These are phyloP conservation scores for Raffaelea ambrosiae DNA, from an alignment of 2,329 filamentous ascomycete genomes.

Conservation along the genomic window DNA sequence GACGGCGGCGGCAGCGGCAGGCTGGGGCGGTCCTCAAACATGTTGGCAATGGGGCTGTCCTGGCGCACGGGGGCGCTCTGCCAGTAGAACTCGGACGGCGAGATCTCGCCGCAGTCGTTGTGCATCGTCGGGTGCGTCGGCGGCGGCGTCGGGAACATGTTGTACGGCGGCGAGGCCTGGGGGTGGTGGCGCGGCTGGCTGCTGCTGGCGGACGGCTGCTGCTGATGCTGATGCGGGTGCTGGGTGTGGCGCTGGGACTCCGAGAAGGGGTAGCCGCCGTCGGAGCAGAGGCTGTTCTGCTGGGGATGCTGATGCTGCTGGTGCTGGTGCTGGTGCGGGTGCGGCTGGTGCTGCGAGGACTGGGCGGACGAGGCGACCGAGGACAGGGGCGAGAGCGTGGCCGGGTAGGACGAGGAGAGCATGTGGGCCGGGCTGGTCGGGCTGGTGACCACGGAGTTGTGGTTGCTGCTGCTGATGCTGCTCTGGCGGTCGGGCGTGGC, in stretches of 20 bases:
- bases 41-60: constrained; percentile 11
- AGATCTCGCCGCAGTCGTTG: constrained; percentile 7
- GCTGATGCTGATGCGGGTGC: not conserved
- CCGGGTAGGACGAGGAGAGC: constrained; percentile 73
- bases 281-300: too few species aligned
- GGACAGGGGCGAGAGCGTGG: constrained; percentile 49
- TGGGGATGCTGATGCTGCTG: too few species aligned
- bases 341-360: too few species aligned
- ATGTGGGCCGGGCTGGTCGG: constrained; percentile 63
- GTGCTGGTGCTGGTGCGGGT: too few species aligned
- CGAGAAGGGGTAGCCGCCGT: too few species aligned
- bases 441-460: constrained; percentile 1
- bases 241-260: not conserved
- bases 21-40: constrained; percentile 16
- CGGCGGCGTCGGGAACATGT: constrained; percentile 5
- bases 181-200: constrained; percentile 44
- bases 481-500: constrained; percentile 10
- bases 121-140: not conserved
- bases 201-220: not conserved
- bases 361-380: too few species aligned
- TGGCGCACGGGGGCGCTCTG: constrained; percentile 1
- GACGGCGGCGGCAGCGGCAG: constrained; percentile 12
- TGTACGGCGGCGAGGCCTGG: constrained; percentile 44
- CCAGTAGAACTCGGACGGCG: constrained; percentile 12
- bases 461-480: constrained; percentile 11